Base-by-base conservation (phyloP, 2,329 filamentous ascomycete genomes). In the Ascochyta lentis region DNA sequence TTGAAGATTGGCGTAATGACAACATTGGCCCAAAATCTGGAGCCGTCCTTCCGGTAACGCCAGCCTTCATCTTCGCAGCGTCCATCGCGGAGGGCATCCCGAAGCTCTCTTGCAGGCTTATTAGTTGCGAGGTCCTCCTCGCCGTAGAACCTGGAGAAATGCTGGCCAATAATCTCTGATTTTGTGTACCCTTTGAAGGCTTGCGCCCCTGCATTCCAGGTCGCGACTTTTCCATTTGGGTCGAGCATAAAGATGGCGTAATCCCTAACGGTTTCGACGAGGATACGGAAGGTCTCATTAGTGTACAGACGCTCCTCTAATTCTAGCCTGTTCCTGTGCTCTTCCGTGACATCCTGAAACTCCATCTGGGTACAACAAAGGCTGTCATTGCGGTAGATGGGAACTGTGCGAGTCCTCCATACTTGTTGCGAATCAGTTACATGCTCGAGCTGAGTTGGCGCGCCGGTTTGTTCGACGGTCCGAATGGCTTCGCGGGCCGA, bases 221-320 rank as follows among this genome's bases (percentile, higher is more conserved):
- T 86, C 1, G 78, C 78, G 15, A 87, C 79, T 61, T 80, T 74
- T n/a, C 84, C 84, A 3, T 76, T 70, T 0, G 81, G 78, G 48
- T 86, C 83, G 26, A 87, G 77, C 74, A 86, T 82, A 65, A 86
- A 88, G 57, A 87, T 87, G 54, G 84, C 84, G 62, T 86, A 86
- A 58, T 86, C 83, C 69, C 83, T 85, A 63, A 86, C 83, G 0
- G 81, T 83, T 59, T 87, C 82, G 33, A 88, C 78, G 29, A 89
- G 65, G 35, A 87, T 83, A n/a, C 83, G 83, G 66, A 86, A 87
- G 4, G 80, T 81, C 61, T 85, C 82, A 62, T 81, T 81, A 48
- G 64, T 82, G 80, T 49, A 79, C 66, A 71, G 33, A 8, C 63
- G 65, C 49, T 81, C 77, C 51, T 79, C 77, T 35, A 80, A 68